phyloP scores from a whole-genome alignment of 208 protist genomes.

The Acanthamoeba divionensis region DNA sequence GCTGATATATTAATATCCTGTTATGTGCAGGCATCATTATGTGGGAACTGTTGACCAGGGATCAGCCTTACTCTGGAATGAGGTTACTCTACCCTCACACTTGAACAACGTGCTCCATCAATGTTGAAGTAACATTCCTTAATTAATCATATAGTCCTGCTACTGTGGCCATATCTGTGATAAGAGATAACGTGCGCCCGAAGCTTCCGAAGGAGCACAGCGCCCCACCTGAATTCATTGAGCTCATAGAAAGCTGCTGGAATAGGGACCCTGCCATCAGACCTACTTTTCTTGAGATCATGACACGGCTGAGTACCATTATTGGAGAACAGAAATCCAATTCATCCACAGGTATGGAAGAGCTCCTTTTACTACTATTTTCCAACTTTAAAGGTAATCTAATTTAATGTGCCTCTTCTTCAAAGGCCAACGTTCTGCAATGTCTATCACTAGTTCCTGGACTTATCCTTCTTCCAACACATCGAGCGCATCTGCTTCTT shows the following conservation, averaged over 20 bases:
- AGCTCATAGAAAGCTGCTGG: background rate
- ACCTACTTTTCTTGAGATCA: background rate
- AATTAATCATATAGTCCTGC: background rate
- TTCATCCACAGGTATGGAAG: too few relatives aligned
- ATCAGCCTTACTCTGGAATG: slow-evolving; percentile 35
- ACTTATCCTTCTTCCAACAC: too few relatives aligned
- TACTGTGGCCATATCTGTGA: background rate
- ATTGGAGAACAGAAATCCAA: too few relatives aligned
- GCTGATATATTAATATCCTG: background rate
- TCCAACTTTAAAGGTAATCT: too few relatives aligned
- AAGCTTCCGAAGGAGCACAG: background rate
- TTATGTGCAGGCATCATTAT: background rate
- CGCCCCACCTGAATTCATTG: too few relatives aligned
- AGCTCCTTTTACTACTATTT: too few relatives aligned
- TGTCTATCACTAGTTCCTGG: too few relatives aligned
- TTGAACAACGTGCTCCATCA: background rate
- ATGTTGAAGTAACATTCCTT: background rate
- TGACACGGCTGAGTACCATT: too few relatives aligned
- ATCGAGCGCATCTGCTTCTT: too few relatives aligned
- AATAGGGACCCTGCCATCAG: background rate
- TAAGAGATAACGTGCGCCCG: background rate
- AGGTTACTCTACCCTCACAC: background rate
- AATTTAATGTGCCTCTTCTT: too few relatives aligned
- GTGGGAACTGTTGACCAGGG: background rate
- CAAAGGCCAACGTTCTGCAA: too few relatives aligned